Percentiles rank a stretch among this genome's conserved stretches.
These are phyloP conservation scores for Guyanaporus albipodus DNA, from an alignment of 768 basidiomycete species.

Conservation along the genomic window DNA sequence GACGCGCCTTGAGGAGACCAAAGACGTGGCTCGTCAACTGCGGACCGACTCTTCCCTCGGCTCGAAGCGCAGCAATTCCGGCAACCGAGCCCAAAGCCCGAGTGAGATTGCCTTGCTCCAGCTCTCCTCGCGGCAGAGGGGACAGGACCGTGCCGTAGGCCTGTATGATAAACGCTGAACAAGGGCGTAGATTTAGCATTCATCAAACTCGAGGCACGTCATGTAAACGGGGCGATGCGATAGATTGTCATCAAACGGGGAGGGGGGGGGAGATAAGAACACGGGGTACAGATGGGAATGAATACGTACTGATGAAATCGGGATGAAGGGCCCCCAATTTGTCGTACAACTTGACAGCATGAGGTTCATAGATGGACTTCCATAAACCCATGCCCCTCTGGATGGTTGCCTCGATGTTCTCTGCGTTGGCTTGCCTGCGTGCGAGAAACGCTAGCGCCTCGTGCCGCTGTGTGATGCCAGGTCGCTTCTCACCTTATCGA, in stretches of 20 bases:
- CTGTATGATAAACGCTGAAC: slow-evolving; percentile 81
- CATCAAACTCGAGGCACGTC: slow-evolving; percentile 33
- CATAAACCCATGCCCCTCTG: slow-evolving; percentile 70
- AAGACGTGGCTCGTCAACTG: slow-evolving; percentile 88
- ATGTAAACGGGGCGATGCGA: slow-evolving; percentile 28
- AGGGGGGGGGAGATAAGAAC: slow-evolving; percentile 28
- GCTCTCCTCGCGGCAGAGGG: slow-evolving; percentile 65
- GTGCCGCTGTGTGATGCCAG: slow-evolving; percentile 14
- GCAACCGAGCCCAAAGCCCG: slow-evolving; percentile 81
- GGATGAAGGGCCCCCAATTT: slow-evolving; percentile 88
- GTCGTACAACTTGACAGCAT: slow-evolving; percentile 82
- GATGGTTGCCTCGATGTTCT: slow-evolving; percentile 66
- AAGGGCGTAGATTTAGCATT: slow-evolving; percentile 23
- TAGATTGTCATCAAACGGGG: slow-evolving; percentile 25
- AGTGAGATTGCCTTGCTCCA: slow-evolving; percentile 78
- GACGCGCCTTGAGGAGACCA: slow-evolving; percentile 82
- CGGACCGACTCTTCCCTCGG: slow-evolving; percentile 80
- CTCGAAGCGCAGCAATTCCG: slow-evolving; percentile 79
- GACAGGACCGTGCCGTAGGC: slow-evolving; percentile 76
- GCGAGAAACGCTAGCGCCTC: slow-evolving; percentile 22
- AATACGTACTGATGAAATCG: slow-evolving; percentile 83
- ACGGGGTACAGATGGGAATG: slow-evolving; percentile 30
- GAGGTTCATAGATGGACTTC: slow-evolving; percentile 85
- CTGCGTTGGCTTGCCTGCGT: slow-evolving; percentile 52
- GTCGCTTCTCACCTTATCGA: slow-evolving; percentile 55